These are phyloP conservation scores for Komagataella kurtzmanii DNA, from an alignment of 805 yeast genomes.

Conservation along the genomic window DNA sequence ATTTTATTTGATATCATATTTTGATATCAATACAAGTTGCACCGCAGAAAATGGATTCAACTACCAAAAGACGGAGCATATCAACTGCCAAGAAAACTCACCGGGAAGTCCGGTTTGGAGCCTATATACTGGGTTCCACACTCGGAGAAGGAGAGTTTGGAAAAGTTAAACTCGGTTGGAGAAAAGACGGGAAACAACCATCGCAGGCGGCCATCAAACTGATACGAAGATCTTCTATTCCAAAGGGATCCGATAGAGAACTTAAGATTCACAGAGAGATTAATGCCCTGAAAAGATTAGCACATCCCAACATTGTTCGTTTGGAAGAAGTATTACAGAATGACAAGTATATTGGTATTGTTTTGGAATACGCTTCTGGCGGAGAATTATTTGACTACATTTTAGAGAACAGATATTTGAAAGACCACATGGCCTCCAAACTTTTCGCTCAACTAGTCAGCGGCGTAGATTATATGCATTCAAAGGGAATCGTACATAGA, in stretches of 20 bases:
- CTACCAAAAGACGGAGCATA: background rate
- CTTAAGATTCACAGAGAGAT: constrained; percentile 87
- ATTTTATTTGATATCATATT: background rate
- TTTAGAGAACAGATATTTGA: constrained; percentile 70
- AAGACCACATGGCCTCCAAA: constrained; percentile 76
- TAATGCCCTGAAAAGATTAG: constrained; percentile 71
- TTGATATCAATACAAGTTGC: background rate
- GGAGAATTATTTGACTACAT: constrained; percentile 95
- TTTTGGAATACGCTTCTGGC: constrained; percentile 91
- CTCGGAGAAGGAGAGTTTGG: constrained; percentile 98
- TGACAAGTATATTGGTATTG: constrained; percentile 93
- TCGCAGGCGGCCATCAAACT: constrained; percentile 89
- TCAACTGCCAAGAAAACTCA: background rate
- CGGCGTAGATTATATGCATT: constrained; percentile 84
- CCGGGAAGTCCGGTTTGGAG: constrained; percentile 76
- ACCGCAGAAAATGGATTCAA: background rate
- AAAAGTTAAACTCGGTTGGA: constrained; percentile 93
- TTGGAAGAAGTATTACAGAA: constrained; percentile 88
- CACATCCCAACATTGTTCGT: constrained; percentile 89
- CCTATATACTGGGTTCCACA: constrained; percentile 82
- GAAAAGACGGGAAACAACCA: constrained; percentile 67
- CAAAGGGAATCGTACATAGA: constrained; percentile 68
- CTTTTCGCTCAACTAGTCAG: constrained; percentile 86
- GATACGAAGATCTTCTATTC: constrained; percentile 79
- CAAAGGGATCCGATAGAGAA: constrained; percentile 75